phyloP scores from a whole-genome alignment of 1,139 yeast genomes.

The Magnusiomyces suaveolens region DNA sequence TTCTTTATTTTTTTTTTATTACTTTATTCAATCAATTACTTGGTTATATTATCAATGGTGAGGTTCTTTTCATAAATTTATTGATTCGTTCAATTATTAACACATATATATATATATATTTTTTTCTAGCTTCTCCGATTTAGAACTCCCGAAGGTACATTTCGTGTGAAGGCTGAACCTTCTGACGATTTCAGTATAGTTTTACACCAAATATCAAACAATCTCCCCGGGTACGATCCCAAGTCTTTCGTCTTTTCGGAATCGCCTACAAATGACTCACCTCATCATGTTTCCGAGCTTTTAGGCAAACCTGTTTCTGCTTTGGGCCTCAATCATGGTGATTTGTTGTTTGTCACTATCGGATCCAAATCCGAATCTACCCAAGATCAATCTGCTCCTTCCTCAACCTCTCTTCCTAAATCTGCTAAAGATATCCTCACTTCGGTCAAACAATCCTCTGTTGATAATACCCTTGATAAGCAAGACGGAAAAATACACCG shows the following conservation, averaged over 20 bases:
- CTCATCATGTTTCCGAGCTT: conserved; percentile 39
- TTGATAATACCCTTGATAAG: conserved; percentile 61
- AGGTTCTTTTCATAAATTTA: no score
- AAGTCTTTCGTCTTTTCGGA: conserved; percentile 10
- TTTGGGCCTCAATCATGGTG: conserved; percentile 71
- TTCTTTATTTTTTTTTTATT: no score
- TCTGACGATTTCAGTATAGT: conserved; percentile 42
- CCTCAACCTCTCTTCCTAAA: conserved; percentile 6
- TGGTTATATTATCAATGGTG: no score
- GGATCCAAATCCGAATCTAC: conserved; percentile 21
- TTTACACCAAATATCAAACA: conserved; percentile 35
- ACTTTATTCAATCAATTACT: no score
- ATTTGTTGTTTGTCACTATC: conserved; percentile 56
- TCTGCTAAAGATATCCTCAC: conserved; percentile 20
- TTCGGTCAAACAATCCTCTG: conserved; percentile 34
- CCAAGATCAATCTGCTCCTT: conserved; percentile 14
- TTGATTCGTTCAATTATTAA: no score
- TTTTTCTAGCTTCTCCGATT: conserved; percentile 51
- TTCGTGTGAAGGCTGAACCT: conserved; percentile 49
- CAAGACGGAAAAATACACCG: conserved; percentile 68
- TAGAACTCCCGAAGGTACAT: conserved; percentile 75
- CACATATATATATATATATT: not conserved
- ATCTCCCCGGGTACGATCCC: conserved; percentile 13
- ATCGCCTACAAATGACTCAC: conserved; percentile 40
- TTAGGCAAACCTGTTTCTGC: conserved; percentile 41